Evolutionary conservation across 2,329 filamentous ascomycete species (phyloP).

Genomic region (Daldinia sp.): DNA sequence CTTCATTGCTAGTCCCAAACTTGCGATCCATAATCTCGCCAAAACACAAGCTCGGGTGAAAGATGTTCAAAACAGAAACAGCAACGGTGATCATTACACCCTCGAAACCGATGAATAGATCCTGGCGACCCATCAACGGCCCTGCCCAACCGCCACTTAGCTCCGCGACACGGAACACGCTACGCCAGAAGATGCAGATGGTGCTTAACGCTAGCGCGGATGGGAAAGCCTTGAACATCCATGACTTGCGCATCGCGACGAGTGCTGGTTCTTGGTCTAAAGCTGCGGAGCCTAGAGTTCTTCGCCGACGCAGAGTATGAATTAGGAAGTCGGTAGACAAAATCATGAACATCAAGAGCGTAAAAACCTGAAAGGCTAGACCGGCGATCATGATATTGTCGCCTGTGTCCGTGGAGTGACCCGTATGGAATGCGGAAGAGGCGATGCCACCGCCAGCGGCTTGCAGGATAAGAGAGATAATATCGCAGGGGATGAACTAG

Average conservation of each 20-base stretch:
- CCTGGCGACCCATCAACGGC: slow-evolving; percentile 62
- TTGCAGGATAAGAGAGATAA: slow-evolving; percentile 68
- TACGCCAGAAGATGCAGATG: slow-evolving; percentile 70
- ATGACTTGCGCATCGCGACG: slow-evolving; percentile 51
- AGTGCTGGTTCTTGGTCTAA: slow-evolving; percentile 48
- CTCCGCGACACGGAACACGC: slow-evolving; percentile 72
- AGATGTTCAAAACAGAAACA: slow-evolving; percentile 54
- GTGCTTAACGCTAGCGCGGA: slow-evolving; percentile 64
- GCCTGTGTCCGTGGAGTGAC: slow-evolving; percentile 51
- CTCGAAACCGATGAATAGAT: slow-evolving; percentile 66
- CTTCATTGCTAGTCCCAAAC: not conserved
- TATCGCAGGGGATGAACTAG: slow-evolving; percentile 69
- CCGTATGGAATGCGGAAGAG: slow-evolving; percentile 51
- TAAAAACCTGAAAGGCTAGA: slow-evolving; percentile 67
- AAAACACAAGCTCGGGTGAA: slow-evolving; percentile 52
- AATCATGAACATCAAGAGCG: slow-evolving; percentile 62
- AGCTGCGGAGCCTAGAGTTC: slow-evolving; percentile 36
- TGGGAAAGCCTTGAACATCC: slow-evolving; percentile 62
- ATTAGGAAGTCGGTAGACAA: slow-evolving; percentile 60
- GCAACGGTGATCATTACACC: slow-evolving; percentile 61
- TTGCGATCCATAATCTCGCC: slow-evolving; percentile 35
- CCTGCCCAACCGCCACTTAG: slow-evolving; percentile 70
- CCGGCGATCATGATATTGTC: slow-evolving; percentile 72
- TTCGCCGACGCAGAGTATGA: slow-evolving; percentile 50
- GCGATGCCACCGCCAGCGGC: slow-evolving; percentile 66